Evolutionary conservation across 2,329 filamentous ascomycete species (phyloP), one percentile per base, ranked within the genome.

Genomic region (Tolypocladium inflatum): DNA sequence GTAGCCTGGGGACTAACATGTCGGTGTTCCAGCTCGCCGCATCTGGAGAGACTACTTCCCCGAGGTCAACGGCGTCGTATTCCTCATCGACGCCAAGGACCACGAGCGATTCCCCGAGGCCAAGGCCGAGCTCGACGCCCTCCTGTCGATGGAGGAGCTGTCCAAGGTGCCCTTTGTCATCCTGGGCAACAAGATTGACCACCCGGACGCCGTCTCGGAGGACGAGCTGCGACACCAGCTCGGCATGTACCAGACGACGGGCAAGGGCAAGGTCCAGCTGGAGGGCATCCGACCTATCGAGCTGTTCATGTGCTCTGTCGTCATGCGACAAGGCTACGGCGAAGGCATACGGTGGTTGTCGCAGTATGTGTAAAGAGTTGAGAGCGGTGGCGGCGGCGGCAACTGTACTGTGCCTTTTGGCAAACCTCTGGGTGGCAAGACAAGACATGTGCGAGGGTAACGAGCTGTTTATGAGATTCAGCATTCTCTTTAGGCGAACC

Each of bases 131-230:
- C 89, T 99, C 62, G 94, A 99, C 71, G 91, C 90, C 57, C 88
- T 97, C 56, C 83, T 99, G 65, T 86, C 90, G 62, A 97, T 99
- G 93, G 94, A 99, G 78, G 93, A 97, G 73, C 85, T 99, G 43
- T 80, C 85, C 73, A 97, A 96, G 81, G 94, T 96, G 10, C 94
- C 94, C 57, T 97, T 97, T 75, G 85, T 97, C 61, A 86, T 99
- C 67, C 85, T 99, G 63, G 94, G 94, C 67, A 99, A 99, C 86
- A 99, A 99, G 86, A 99, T 99, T 74, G 94, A 99, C 75, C 92
- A 97, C 79, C 92, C 92, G 57, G 89, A 95, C 66, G 94, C 94
- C 62, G 87, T 97, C 57, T 93, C 89, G 64, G 94, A 99, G 82
- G 93, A 97, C 68, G 91, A 97, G 79, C 83, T 97, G 70, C 85